phyloP scores from a whole-genome alignment of 1,284 basidiomycete species.

The Cryptococcus sp. region DNA sequence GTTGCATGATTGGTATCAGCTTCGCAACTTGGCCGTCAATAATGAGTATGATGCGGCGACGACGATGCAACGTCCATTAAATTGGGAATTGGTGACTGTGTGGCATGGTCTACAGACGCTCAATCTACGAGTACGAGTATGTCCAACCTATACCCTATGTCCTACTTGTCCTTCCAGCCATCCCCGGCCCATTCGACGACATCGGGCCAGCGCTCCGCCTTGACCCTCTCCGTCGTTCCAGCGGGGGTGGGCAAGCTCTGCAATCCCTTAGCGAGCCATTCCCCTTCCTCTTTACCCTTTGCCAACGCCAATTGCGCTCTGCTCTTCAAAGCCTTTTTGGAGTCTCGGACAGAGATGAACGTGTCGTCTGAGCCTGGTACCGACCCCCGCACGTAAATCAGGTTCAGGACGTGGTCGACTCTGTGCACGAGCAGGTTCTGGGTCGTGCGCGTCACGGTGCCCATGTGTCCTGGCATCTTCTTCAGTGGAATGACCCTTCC shows the following conservation, averaged over 20 bases:
- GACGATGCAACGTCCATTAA: neutral
- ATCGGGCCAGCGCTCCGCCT: conserved; percentile 42
- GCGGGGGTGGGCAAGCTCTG: conserved; percentile 87
- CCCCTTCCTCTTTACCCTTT: conserved; percentile 71
- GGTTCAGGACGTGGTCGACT: conserved; percentile 79
- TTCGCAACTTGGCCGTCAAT: too few species aligned
- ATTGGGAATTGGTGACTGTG: too few species aligned
- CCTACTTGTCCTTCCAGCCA: conserved; percentile 20
- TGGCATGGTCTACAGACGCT: too few species aligned
- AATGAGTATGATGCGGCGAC: too few species aligned
- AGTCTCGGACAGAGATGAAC: conserved; percentile 70
- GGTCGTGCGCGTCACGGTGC: conserved; percentile 75
- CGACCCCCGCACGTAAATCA: conserved; percentile 75
- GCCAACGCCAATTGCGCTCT: conserved; percentile 59
- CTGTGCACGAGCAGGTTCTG: conserved; percentile 90
- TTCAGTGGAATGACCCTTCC: conserved; percentile 94
- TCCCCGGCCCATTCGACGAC: conserved; percentile 49
- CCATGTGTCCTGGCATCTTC: conserved; percentile 97
- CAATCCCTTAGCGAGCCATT: conserved; percentile 80
- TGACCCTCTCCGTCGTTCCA: conserved; percentile 70
- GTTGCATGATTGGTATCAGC: too few species aligned
- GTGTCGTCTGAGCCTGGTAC: conserved; percentile 60
- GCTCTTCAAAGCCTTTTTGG: conserved; percentile 77
- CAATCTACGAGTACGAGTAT: neutral
- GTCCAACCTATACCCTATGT: neutral